Conservation (phyloP, 257 asterid species). For the Solanum chaucha region DNA sequence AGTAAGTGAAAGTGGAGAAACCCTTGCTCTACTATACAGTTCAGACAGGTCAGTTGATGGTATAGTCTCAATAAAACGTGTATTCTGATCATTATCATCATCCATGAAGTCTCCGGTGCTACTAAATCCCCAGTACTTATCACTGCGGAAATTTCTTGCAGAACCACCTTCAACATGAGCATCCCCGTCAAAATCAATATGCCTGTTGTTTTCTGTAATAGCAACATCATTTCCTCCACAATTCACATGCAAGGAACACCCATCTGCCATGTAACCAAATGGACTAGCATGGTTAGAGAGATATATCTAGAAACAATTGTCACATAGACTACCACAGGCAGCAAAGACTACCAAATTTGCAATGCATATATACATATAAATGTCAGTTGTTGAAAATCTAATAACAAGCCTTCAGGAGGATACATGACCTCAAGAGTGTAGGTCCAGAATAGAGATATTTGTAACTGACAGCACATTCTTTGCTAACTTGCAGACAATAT, state of each 20-base stretch:
- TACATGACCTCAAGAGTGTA: not conserved
- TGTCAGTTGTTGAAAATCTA: not conserved
- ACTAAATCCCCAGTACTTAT: constrained; percentile 64
- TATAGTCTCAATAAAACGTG: constrained; percentile 27
- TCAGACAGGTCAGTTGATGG: constrained; percentile 31
- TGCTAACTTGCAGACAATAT: not conserved
- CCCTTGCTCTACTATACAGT: constrained; percentile 15
- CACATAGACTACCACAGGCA: not conserved
- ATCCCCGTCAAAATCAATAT: constrained; percentile 64
- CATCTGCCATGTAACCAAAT: constrained; percentile 32
- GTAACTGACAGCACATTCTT: not conserved
- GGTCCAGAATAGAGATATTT: not conserved
- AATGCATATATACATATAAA: not conserved
- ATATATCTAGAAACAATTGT: not conserved
- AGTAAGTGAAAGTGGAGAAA: constrained; percentile 31
- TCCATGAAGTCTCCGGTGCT: constrained; percentile 92
- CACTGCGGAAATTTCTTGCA: constrained; percentile 27
- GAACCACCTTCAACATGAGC: constrained; percentile 42
- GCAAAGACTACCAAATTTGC: not conserved
- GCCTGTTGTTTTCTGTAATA: constrained; percentile 24
- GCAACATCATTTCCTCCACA: constrained; percentile 64
- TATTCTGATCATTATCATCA: constrained; percentile 41
- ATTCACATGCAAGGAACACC: constrained; percentile 70
- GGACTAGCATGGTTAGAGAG: not conserved
- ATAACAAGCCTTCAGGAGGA: not conserved